Evolutionary conservation across 805 yeast genomes (phyloP).

Genomic region (Saccharomycopsis babjevae): DNA sequence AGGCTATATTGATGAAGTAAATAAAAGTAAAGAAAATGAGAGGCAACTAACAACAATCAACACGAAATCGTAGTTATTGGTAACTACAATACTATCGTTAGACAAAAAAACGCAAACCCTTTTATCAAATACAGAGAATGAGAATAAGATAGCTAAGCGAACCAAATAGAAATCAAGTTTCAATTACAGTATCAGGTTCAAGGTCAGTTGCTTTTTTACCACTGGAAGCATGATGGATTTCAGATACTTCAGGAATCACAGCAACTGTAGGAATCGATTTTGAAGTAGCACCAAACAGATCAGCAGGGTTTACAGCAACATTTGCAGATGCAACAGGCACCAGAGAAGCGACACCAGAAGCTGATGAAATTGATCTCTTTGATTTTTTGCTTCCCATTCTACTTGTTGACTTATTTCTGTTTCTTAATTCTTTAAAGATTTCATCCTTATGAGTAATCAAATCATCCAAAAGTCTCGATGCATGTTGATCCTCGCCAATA

Average conservation of each 20-base stretch:
- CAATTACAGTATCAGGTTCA: constrained; percentile 18
- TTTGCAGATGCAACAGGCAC: not conserved
- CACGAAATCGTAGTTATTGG: not conserved
- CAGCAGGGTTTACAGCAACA: not conserved
- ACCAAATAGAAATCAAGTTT: constrained; percentile 1
- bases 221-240: not conserved
- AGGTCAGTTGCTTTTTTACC: constrained; percentile 10
- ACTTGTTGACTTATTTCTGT: constrained; percentile 31
- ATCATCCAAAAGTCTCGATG: constrained; percentile 50
- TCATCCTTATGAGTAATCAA: constrained; percentile 47
- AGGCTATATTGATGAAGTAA: no score
- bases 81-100: not conserved
- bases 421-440: constrained; percentile 56
- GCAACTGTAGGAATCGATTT: not conserved
- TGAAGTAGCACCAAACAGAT: not conserved
- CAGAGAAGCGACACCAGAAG: not conserved
- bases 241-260: not conserved
- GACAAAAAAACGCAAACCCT: not conserved
- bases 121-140: not conserved
- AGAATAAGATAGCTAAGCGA: not conserved
- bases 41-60: constrained; percentile 23
- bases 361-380: not conserved
- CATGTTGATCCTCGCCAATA: constrained; percentile 45
- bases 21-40: constrained; percentile 27
- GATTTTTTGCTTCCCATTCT: constrained; percentile 11